Evolutionary conservation across 371 early-diverging fungal species (phyloP), one percentile per base, ranked within the genome.

Genomic region (Amoeboaphelidium occidentale): DNA sequence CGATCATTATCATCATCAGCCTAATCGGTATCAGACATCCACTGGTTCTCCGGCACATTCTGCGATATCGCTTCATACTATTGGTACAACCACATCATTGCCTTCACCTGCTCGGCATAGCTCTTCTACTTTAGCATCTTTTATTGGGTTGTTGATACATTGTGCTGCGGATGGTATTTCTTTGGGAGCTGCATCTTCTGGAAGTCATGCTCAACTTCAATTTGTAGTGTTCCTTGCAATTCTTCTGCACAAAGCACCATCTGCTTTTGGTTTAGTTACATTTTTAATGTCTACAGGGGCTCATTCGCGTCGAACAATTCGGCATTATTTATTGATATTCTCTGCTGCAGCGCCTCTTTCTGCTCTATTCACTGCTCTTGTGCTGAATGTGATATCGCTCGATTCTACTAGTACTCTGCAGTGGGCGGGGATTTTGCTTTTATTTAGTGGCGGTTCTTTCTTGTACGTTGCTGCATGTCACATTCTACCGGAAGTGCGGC

Each of bases 131-230:
- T 52, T 58, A 26, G 64, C 75, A 41, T 70, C 77, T 22, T 78
- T 84, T 0, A 67, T 90, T 25, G 94, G 94, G 43, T 62, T 93
- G 23, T 68, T 93, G 20, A 81, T 89, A 21, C 93, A 93, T 61
- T 79, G 84, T 1, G 86, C 87, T 12, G 88, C 91, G 0, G 94
- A 93, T 57, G 94, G 94, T 0, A 78, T 93, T 52, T 91, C 92
- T 0, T 55, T 93, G 42, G 94, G 94, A 13, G 90, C 90, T 0
- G 70, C 76, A 0, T 62, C 70, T 0, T 68, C 78, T 0, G 67
- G 12, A 24, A n/a, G 17, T 25, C 23, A 4, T 24, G 48, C 2
- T 12, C 24, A 42, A 51, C 62, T 92, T 1, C 84, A 81, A 21
- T 63, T 86, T 48, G 75, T 88, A 4, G 81, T 93, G 2, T 93